Base-by-base conservation (phyloP, 164 flowering plant genomes). In the Stephania yunnanensis region DNA sequence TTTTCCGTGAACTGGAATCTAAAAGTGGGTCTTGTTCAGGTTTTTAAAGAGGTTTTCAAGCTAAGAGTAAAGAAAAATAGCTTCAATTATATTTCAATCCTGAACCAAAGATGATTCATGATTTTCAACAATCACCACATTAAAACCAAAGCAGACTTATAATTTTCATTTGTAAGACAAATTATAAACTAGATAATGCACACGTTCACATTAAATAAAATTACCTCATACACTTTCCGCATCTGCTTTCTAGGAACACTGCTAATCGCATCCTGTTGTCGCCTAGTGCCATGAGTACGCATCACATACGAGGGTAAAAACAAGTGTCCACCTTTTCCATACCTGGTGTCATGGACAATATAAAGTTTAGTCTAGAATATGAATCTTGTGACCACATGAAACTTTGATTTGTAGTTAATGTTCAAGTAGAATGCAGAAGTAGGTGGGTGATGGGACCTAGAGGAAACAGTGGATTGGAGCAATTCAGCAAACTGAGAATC, bases 221-320 rank as follows among this genome's bases (percentile, higher is more conserved):
- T 0, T 67, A 94, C 98, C 97, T 92, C 87, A 80, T 80, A 17
- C 64, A 95, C 95, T 80, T 83, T 86, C 77, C 84, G 87, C 88
- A 93, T 80, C 67, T 89, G 89, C 61, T 81, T 84, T n/a, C 74
- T 72, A 12, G 90, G 88, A 77, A 82, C 85, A 71, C 46, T 79
- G 85, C 78, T 87, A n/a, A 95, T 65, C 61, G 95, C 96, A 75
- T 87, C 89, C 74, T 87, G 88, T 82, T 95, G 98, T 85, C 82
- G 84, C 82, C 80, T 86, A 68, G 95, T 87, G 75, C 99, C 99
- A 86, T 93, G 99, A 77, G 97, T 95, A 67, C 99, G 98, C 96
- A 95, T 93, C 70, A 88, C 80, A 85, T 89, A 90, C 71, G 99
- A 95, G 71, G 97, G 99, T 75, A 95, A 81, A 80, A 92, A 91